Base-by-base conservation (phyloP, 2,329 filamentous ascomycete genomes). In the Neonectria punicea region DNA sequence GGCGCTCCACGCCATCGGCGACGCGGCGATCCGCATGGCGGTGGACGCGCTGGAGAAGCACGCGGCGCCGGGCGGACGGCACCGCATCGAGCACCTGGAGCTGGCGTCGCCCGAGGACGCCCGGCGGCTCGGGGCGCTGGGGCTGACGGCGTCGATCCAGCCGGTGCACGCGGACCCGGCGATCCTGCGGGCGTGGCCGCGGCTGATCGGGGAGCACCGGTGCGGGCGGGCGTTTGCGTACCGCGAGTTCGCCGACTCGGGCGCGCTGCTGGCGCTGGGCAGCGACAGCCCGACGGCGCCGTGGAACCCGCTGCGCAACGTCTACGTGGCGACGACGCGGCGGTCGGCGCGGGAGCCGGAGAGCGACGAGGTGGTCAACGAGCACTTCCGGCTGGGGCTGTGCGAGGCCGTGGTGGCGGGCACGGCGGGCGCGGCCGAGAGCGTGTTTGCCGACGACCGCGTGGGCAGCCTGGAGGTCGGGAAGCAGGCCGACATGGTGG, bases 51-150 rank as follows among this genome's bases (percentile, higher is more conserved):
- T 90, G 16, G 85, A 76, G 28, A 77, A 73, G 69, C 74, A 76
- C 50, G 78, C 76, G 1, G 78, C 73, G 65, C 80, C 83, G 0
- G 80, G 79, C 2, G 80, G 82, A 11, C 81, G 89, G 5, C 88
- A 89, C 59, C 83, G 88, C 25, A 87, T 90, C 70, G 88, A 90
- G 76, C 89, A 91, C 70, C 78, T 91, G 7, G 89, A 91, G 74
- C 80, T 90, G 32, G 81, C 87, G 1, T 81, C 81, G 0, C 81
- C 83, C 1, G 80, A 81, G 61, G 88, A 90, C 69, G 88, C 86
- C 1, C 80, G 78, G 18, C 80, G 88, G 1, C 80, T 91, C 2
- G 88, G 87, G 0, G 70, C 77, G 22, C 77, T 88, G 1, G 86
- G 87, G 51, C 86, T 90, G 76, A 87, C 85, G 5, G 86, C 86